These are phyloP conservation scores for Ascosphaera acerosa DNA, from an alignment of 2,329 filamentous ascomycete genomes.

Conservation along the genomic window DNA sequence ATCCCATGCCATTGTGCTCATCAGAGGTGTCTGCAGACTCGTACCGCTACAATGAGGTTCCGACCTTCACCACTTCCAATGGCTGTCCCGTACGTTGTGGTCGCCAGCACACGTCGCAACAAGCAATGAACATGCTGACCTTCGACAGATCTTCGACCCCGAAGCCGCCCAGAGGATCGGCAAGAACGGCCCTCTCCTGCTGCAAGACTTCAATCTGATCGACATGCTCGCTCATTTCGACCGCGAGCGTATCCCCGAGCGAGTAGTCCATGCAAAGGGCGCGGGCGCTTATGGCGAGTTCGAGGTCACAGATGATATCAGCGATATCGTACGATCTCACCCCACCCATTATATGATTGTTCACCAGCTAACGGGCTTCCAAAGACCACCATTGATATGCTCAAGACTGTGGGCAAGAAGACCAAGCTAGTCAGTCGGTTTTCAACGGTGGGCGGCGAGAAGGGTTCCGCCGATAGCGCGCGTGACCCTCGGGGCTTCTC, in stretches of 20 bases:
- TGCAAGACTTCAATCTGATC: slow-evolving; percentile 41
- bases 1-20: slow-evolving; percentile 1
- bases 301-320: slow-evolving; percentile 24
- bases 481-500: slow-evolving; percentile 49
- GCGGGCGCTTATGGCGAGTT: slow-evolving; percentile 20
- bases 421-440: slow-evolving; percentile 43
- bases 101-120: slow-evolving; percentile 2
- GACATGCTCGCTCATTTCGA: slow-evolving; percentile 28
- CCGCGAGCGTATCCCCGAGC: slow-evolving; percentile 17
- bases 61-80: slow-evolving; percentile 34
- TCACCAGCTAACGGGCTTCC: neutral
- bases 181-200: slow-evolving; percentile 30
- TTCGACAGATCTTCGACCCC: slow-evolving; percentile 23
- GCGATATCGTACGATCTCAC: slow-evolving; percentile 17
- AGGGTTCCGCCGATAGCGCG: slow-evolving; percentile 43
- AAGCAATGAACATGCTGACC: slow-evolving; percentile 3
- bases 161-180: slow-evolving; percentile 29
- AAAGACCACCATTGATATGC: slow-evolving; percentile 23
- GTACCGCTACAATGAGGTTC: slow-evolving; percentile 30
- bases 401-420: slow-evolving; percentile 38
- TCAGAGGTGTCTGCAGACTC: slow-evolving; percentile 10
- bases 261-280: slow-evolving; percentile 20
- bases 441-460: slow-evolving; percentile 51
- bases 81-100: slow-evolving; percentile 23
- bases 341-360: slow-evolving; percentile 3